Evolutionary conservation across 2,329 filamentous ascomycete species (phyloP).

Genomic region (Fusarium guadeloupense): DNA sequence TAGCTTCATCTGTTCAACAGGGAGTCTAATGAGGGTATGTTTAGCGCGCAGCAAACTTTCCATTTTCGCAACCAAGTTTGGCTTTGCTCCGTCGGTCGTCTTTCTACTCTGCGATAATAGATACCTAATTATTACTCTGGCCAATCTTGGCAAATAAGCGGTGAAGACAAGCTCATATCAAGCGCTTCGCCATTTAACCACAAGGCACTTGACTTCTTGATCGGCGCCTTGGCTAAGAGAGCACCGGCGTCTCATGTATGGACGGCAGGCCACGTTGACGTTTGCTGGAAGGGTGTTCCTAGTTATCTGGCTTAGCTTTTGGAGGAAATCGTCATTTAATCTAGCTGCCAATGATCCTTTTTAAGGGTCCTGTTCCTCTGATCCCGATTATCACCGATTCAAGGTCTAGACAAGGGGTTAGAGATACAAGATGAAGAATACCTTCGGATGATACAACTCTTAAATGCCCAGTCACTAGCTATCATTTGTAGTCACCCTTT

Average conservation of each 20-base stretch:
- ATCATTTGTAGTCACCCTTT: no score
- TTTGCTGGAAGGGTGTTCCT: slow-evolving; percentile 2
- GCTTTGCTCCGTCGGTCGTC: not conserved
- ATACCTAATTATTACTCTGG: not conserved
- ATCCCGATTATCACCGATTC: not conserved
- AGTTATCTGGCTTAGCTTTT: not conserved
- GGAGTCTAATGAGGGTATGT: slow-evolving; percentile 12
- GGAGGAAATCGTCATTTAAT: not conserved
- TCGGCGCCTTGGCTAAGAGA: not conserved
- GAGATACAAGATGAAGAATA: not conserved
- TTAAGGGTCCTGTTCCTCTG: slow-evolving; percentile 13
- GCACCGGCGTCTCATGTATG: not conserved
- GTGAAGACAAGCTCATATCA: slow-evolving; percentile 9
- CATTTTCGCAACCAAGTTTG: not conserved
- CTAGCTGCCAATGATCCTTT: not conserved
- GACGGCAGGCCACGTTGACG: not conserved
- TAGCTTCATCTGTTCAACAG: slow-evolving; percentile 25
- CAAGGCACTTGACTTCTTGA: not conserved
- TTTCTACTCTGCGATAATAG: not conserved
- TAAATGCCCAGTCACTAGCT: no score
- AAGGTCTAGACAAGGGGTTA: slow-evolving; percentile 11
- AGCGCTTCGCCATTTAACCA: not conserved
- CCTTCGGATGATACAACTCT: not conserved
- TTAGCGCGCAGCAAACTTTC: slow-evolving; percentile 1
- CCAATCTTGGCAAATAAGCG: not conserved